phyloP scores from a whole-genome alignment of 177 flowering plant species.

The Tripterygium wilfordii region DNA sequence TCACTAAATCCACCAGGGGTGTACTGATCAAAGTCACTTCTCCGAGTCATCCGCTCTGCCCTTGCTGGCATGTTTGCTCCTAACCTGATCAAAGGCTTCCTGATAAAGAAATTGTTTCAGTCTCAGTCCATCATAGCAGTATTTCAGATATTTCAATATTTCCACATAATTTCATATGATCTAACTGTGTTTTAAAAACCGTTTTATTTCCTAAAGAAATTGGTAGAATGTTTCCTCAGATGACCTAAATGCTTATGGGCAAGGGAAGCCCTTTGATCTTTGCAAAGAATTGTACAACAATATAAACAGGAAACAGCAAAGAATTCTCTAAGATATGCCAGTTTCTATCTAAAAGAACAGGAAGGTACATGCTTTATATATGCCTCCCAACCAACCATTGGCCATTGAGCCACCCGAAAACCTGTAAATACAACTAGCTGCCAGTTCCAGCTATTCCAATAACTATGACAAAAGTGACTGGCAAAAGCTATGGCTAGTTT shows the following conservation, averaged over 20 bases:
- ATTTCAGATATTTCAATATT: too few species aligned
- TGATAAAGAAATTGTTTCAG: slow-evolving; percentile 28
- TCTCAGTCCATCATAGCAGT: too few species aligned
- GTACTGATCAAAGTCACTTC: slow-evolving; percentile 61
- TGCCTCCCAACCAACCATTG: slow-evolving; percentile 19
- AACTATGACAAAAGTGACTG: slow-evolving; percentile 6
- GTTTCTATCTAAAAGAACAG: too few species aligned
- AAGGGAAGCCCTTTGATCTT: too few species aligned
- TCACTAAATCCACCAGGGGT: slow-evolving; percentile 34
- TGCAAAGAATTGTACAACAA: too few species aligned
- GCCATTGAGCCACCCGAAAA: slow-evolving; percentile 6
- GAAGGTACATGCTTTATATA: not conserved
- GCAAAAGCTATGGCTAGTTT: not conserved
- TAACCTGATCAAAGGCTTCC: slow-evolving; percentile 69
- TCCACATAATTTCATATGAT: too few species aligned
- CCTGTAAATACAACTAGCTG: slow-evolving; percentile 3
- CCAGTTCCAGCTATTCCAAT: slow-evolving; percentile 14
- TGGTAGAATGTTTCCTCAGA: too few species aligned
- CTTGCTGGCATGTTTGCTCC: slow-evolving; percentile 95
- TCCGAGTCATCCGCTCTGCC: slow-evolving; percentile 64
- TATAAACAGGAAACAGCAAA: too few species aligned
- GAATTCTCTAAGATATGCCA: too few species aligned
- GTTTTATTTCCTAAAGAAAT: too few species aligned
- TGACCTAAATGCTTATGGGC: too few species aligned
- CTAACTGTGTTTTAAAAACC: too few species aligned